These are phyloP conservation scores for Zoysia japonica DNA, from an alignment of 176 grass and related monocot species.

Conservation along the genomic window DNA sequence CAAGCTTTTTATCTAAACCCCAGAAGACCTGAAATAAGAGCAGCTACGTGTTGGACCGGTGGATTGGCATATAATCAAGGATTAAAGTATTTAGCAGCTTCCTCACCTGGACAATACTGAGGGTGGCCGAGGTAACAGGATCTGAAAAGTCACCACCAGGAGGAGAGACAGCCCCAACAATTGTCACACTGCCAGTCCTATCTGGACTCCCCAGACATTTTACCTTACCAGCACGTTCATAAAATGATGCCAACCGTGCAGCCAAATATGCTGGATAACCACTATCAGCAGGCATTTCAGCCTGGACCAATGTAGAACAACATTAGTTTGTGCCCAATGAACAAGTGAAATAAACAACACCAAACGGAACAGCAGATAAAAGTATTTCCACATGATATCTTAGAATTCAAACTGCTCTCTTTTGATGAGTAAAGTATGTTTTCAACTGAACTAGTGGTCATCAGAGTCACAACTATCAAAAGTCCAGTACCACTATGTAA, in stretches of 20 bases:
- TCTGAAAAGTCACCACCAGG: conserved; percentile 99
- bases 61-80: background rate
- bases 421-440: conserved; percentile 5
- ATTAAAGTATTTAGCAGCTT: background rate
- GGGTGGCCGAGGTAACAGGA: conserved; percentile 94
- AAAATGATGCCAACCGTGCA: conserved; percentile 92
- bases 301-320: conserved; percentile 41
- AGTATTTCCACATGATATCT: background rate
- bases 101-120: conserved; percentile 93
- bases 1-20: conserved; percentile 98
- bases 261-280: conserved; percentile 99
- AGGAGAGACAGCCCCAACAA: conserved; percentile 98
- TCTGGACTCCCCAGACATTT: conserved; percentile 94
- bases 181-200: conserved; percentile 94
- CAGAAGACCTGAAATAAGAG: conserved; percentile 82
- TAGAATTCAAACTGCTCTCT: conserved; percentile 22
- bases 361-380: background rate
- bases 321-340: conserved; percentile 15
- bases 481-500: background rate
- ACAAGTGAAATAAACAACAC: background rate
- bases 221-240: conserved; percentile 98
- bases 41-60: background rate
- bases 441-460: background rate
- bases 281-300: conserved; percentile 99
- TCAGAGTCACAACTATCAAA: background rate